Conservation (phyloP, 306 rosid species). For the Senna tora region DNA sequence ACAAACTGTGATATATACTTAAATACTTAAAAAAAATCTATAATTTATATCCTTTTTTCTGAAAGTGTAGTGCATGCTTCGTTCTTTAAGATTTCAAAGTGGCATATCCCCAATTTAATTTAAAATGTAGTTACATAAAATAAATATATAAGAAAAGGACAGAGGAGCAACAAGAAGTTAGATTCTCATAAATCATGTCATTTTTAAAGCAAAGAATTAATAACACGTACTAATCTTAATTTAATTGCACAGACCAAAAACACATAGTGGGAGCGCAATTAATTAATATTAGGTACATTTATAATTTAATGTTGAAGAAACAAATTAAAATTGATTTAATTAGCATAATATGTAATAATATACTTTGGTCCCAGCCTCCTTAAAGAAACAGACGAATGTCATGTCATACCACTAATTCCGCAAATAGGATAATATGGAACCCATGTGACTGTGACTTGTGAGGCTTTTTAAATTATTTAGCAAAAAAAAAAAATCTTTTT, state of each 20-base stretch:
- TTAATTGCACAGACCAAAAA: background rate
- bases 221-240: background rate
- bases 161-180: background rate
- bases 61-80: background rate
- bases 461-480: too few species aligned
- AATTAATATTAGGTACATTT: too few species aligned
- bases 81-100: background rate
- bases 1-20: too few species aligned
- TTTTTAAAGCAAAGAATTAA: background rate
- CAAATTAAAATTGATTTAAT: background rate
- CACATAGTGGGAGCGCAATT: too few species aligned
- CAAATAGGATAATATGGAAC: background rate
- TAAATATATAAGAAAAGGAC: background rate
- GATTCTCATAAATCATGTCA: background rate
- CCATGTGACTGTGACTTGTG: conserved; percentile 4
- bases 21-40: too few species aligned
- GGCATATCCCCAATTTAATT: too few species aligned
- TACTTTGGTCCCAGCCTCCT: background rate
- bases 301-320: background rate
- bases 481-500: too few species aligned
- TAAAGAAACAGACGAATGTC: background rate
- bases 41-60: background rate
- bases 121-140: too few species aligned
- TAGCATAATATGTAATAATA: too few species aligned
- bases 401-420: background rate